phyloP scores from a whole-genome alignment of 495 filamentous ascomycete genomes.

The Aspergillus baeticus region DNA sequence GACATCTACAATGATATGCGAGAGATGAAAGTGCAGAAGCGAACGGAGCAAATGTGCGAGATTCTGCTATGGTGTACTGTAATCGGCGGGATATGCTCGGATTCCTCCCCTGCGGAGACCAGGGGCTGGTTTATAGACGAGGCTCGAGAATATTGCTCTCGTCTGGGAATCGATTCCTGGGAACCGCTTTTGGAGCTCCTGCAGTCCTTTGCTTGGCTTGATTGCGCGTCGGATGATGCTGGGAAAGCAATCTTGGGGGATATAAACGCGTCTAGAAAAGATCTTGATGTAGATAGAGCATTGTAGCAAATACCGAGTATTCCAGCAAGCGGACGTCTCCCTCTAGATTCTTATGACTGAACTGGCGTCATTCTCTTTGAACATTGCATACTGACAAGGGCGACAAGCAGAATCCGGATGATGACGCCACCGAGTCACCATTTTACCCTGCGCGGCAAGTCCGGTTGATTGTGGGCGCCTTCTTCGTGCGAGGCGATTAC shows the following conservation, averaged over 20 bases:
- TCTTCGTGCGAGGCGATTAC: no score
- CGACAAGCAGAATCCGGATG: no score
- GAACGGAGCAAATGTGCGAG: background rate
- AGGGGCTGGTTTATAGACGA: background rate
- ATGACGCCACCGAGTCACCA: no score
- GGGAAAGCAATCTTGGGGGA: background rate
- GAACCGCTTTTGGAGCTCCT: background rate
- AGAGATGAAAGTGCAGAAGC: background rate
- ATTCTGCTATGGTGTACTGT: background rate
- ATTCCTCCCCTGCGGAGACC: background rate
- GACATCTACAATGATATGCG: background rate
- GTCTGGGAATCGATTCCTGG: background rate
- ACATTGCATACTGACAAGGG: no score
- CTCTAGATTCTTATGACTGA: no score
- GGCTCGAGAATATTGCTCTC: background rate
- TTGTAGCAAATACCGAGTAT: no score
- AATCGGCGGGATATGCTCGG: background rate
- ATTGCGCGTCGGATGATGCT: background rate
- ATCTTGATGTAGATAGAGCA: no score
- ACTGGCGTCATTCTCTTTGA: no score
- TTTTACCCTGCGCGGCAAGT: no score
- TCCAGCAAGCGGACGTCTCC: no score
- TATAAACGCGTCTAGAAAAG: background rate
- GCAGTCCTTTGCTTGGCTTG: background rate
- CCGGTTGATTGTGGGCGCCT: no score